These are phyloP conservation scores for Bryopsis sp. DNA, from an alignment of 139 green algal species.

Conservation along the genomic window DNA sequence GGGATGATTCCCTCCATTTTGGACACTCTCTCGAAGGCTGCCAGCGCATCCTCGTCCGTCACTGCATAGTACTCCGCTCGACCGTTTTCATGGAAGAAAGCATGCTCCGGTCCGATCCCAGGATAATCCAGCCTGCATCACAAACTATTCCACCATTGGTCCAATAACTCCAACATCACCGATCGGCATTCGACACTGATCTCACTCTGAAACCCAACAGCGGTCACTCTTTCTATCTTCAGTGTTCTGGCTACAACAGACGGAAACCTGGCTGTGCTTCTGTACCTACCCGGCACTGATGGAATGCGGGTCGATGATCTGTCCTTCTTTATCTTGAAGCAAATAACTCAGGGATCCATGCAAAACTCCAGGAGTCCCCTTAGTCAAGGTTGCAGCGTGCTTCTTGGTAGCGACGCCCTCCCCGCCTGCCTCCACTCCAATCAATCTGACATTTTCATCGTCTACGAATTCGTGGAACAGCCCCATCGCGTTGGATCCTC, in stretches of 20 bases:
- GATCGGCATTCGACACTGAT: too few relatives aligned
- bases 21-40: constrained; percentile 64
- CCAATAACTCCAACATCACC: too few relatives aligned
- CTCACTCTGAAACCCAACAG: too few relatives aligned
- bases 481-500: constrained; percentile 97
- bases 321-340: constrained; percentile 92
- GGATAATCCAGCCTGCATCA: constrained; percentile 88
- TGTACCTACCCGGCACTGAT: constrained; percentile 83
- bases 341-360: constrained; percentile 92
- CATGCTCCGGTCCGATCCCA: constrained; percentile 94
- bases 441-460: constrained; percentile 69
- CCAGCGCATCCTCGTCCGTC: constrained; percentile 78
- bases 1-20: constrained; percentile 96
- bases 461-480: constrained; percentile 98
- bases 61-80: constrained; percentile 91
- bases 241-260: too few relatives aligned
- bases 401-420: constrained; percentile 83
- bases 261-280: neutral
- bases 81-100: constrained; percentile 90
- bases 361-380: constrained; percentile 86
- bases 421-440: constrained; percentile 70
- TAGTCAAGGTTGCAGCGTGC: constrained; percentile 96
- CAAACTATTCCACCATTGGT: neutral
- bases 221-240: too few relatives aligned
- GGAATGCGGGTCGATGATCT: constrained; percentile 97